These are phyloP conservation scores for Coleophoma eucalyptorum DNA, from an alignment of 2,329 filamentous ascomycete genomes.

Conservation along the genomic window DNA sequence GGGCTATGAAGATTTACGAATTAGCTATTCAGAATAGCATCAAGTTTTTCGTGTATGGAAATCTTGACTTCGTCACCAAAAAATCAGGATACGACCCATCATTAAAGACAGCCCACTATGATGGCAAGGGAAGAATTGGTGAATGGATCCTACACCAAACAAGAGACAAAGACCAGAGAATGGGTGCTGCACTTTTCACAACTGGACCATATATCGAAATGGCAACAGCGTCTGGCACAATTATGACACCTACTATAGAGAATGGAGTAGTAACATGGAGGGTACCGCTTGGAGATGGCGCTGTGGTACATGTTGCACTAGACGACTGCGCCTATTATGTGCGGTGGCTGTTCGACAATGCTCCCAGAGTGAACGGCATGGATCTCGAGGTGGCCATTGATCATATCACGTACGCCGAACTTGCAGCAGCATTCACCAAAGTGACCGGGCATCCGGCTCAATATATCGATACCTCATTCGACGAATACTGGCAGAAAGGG, in stretches of 20 bases:
- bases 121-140: constrained; percentile 39
- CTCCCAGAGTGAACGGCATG: constrained; percentile 36
- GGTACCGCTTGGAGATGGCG: constrained; percentile 35
- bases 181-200: constrained; percentile 34
- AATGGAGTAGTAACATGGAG: constrained; percentile 24
- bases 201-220: constrained; percentile 45
- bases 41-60: constrained; percentile 36
- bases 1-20: constrained; percentile 38
- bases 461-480: constrained; percentile 32
- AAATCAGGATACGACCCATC: constrained; percentile 41
- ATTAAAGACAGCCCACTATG: constrained; percentile 44
- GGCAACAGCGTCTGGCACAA: constrained; percentile 30
- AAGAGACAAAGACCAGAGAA: constrained; percentile 25
- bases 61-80: constrained; percentile 45
- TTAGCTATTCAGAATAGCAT: constrained; percentile 38
- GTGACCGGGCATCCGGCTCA: constrained; percentile 37
- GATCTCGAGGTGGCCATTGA: constrained; percentile 41
- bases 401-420: constrained; percentile 33
- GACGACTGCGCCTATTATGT: constrained; percentile 44
- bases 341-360: constrained; percentile 44
- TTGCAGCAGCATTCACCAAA: constrained; percentile 36
- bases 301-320: constrained; percentile 36
- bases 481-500: constrained; percentile 28
- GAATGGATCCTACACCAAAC: constrained; percentile 42
- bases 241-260: constrained; percentile 36